Base-by-base conservation (phyloP, 805 yeast genomes). In the Candida oleophila region DNA sequence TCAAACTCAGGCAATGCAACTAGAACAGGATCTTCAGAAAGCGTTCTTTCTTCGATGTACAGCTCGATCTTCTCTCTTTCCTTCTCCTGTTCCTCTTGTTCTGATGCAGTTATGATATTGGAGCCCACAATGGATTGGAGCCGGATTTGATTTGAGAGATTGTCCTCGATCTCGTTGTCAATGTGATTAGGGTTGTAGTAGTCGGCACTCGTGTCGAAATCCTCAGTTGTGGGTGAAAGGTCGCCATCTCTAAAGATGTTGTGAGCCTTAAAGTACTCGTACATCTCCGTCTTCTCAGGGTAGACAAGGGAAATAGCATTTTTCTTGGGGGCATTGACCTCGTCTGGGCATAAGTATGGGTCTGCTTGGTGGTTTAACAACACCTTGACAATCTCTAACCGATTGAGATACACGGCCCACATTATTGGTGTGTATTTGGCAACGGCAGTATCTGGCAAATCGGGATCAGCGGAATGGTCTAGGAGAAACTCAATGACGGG, bases 401-500 rank as follows among this genome's bases (percentile, higher is more conserved):
- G 79, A 45, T 81, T 77, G 53, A 83, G 73, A 54, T 82, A 77
- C 2, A 88, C 80, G 0, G 95, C 91, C 96, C 96, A 89, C 94
- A 87, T 88, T 39, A 87, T 63, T 9, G 96, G 89, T 0, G 89
- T 77, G 62, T 80, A 82, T 2, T 78, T 73, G 34, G 53, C 50
- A 20, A 78, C 60, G 19, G 79, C 46, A 1, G 72, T 65, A 54
- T 85, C 91, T 7, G 63, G 56, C 33, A 67, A 53, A 54, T 83
- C 82, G 5, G 79, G 73, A 54, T 80, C 81, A 4, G 71, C 78
- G 12, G 62, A 56, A 38, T 73, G 67, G 19, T 70, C 53, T 18
- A 83, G 59, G 1, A 82, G 57, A 14, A 58, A 46, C 38, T 83
- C 85, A 1, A 76, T 76, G 38, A 78, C 68, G 5, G 67, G 71